Evolutionary conservation across 495 filamentous ascomycete species (phyloP).

Genomic region (Podospora anserina): DNA sequence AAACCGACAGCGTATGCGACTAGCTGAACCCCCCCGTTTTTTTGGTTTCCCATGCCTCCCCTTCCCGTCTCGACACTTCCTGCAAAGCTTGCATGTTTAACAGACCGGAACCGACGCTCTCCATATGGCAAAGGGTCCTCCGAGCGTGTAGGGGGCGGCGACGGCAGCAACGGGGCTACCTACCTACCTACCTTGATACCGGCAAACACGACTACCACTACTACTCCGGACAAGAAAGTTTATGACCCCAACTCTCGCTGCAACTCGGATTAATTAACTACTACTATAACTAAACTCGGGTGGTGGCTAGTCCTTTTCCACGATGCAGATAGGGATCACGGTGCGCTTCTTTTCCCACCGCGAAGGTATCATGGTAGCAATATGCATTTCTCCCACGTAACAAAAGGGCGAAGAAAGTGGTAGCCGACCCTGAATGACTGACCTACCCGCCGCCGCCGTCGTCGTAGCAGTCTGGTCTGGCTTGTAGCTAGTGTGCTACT

Average conservation of each 20-base stretch:
- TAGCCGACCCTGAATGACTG: neutral
- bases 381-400: neutral
- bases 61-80: neutral
- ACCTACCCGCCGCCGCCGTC: neutral
- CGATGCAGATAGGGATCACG: neutral
- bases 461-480: neutral
- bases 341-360: neutral
- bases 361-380: neutral
- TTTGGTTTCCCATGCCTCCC: neutral
- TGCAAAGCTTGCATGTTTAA: neutral
- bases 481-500: neutral
- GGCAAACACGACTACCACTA: neutral
- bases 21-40: neutral
- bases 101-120: neutral
- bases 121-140: neutral
- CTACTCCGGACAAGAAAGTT: neutral
- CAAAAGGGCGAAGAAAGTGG: neutral
- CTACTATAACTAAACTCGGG: neutral
- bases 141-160: neutral
- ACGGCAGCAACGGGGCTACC: neutral
- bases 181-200: neutral
- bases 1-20: neutral
- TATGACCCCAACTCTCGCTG: neutral
- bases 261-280: neutral
- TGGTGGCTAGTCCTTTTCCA: neutral